Base-by-base conservation (phyloP, 306 rosid genomes). In the Cotoneaster glaucophyllus region DNA sequence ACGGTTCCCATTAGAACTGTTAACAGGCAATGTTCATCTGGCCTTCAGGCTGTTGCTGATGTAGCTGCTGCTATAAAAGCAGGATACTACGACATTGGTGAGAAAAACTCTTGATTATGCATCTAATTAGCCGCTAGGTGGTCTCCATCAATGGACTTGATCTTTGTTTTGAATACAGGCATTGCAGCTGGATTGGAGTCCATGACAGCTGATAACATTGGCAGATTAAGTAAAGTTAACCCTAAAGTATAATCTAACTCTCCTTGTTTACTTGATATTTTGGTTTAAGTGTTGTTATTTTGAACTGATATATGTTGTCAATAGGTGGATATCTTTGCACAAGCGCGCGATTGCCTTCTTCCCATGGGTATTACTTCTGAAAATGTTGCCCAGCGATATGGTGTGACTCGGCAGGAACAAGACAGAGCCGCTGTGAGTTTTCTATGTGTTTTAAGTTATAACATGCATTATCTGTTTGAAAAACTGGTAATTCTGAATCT, bases 41-140 rank as follows among this genome's bases (percentile, higher is more conserved):
- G 98, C 72, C 97, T 92, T 77, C 97, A 95, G 80, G 97, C 98
- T 11, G 97, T 92, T 77, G 87, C 97, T 79, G 98, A 95, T 80
- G 93, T 95, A 75, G 98, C 97, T 85, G 95, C 98, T 63, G 82
- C 81, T 71, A 92, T 95, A 56, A 90, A 88, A 84, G 93, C 96
- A 11, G 97, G 98, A 44, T 90, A 82, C 79, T 95, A 89, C 74
- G 97, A 90, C 58, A 85, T 95, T 70, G 97, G 98, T 95, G 69
- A 78, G 90, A 65, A 57, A 24, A 69, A 19, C 26, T 62, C 70
- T 73, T 18, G 50, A 44, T 37, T 58, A 17, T 58, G 28, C 6
- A 19, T 74, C 2, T 67, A 3, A 6, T 68, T 65, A 10, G 31
- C 1, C 3, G 4, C 10, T 6, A 73, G 43, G 50, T 37, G 59